phyloP scores from a whole-genome alignment of 257 asterid genomes.

The Jasminum sambac region DNA sequence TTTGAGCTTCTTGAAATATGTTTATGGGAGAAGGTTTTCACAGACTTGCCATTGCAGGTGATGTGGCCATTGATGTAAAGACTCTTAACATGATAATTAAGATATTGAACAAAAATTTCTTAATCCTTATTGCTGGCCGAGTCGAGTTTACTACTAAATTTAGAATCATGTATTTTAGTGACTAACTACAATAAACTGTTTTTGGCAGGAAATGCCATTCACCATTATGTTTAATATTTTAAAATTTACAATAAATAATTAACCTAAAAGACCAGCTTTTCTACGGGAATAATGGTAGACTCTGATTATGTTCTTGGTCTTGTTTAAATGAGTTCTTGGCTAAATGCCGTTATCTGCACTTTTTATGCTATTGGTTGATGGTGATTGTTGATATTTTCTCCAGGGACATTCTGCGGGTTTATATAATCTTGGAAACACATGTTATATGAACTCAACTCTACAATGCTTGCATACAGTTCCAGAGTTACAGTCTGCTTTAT shows the following conservation, averaged over 20 bases:
- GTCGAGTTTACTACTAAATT: background rate
- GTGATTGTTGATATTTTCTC: conserved; percentile 25
- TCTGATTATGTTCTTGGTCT: no score
- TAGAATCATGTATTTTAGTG: background rate
- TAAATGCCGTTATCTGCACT: background rate
- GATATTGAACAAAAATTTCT: background rate
- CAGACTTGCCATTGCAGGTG: background rate
- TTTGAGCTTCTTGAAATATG: conserved; percentile 11
- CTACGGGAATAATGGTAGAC: conserved; percentile 6
- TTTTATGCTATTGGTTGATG: conserved; percentile 17
- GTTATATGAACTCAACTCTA: conserved; percentile 97
- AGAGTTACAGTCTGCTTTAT: conserved; percentile 82
- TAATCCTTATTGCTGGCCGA: background rate
- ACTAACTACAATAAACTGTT: background rate
- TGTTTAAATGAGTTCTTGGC: background rate
- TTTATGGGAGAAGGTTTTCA: conserved; percentile 11
- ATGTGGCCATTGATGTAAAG: background rate
- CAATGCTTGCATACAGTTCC: conserved; percentile 98
- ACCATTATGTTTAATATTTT: background rate
- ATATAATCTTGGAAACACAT: conserved; percentile 88
- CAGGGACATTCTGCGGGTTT: conserved; percentile 99
- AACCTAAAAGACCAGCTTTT: background rate
- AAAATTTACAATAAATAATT: background rate
- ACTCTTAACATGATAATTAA: background rate
- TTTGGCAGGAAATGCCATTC: background rate